Base-by-base conservation (phyloP, 768 basidiomycete genomes). In the Lentinus tigrinus region DNA sequence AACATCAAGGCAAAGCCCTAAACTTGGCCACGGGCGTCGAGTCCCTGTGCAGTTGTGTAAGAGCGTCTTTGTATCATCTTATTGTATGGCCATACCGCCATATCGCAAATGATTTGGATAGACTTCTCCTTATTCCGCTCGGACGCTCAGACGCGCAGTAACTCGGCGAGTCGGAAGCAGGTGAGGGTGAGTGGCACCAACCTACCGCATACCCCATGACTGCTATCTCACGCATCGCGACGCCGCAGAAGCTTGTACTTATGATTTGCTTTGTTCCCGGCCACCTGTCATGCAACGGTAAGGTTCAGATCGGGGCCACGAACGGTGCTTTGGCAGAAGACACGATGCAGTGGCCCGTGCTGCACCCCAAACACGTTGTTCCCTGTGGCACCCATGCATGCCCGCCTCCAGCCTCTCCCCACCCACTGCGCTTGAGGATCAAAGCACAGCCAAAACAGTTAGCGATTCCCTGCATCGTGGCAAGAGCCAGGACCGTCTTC, bases 1-100 rank as follows among this genome's bases (percentile, higher is more conserved):
- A 71, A 70, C 54, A 70, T 73, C 69, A 73, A 73, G 54, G 69
- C 72, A 1, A 65, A 63, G 23, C 72, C 72, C 2, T 73, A 56
- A 66, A 26, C 9, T 17, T 24, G 16, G 19, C 13, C 17, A 42
- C 16, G 11, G 49, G 37, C 40, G 28, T 39, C 40, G 34, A 46
- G 47, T 60, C 27, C 27, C 43, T 21, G 43, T 27, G 19, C 49
- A 47, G 56, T 52, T 48, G 38, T 42, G 37, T 21, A 52, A 52
- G 39, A 24, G 21, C 19, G 19, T 47, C 37, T 10, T 19, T 52
- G 47, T 48, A 37, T 39, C 31, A 51, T 21, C 37, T 36, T 39
- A 19, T 17, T 52, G 51, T 40, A 52, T 31, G n/a, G n/a, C n/a
- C n/a, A n/a, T n/a, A n/a, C n/a, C n/a, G n/a, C n/a, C n/a, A n/a